These are phyloP conservation scores for Phaeotremella skinneri DNA, from an alignment of 768 basidiomycete genomes.

Conservation along the genomic window DNA sequence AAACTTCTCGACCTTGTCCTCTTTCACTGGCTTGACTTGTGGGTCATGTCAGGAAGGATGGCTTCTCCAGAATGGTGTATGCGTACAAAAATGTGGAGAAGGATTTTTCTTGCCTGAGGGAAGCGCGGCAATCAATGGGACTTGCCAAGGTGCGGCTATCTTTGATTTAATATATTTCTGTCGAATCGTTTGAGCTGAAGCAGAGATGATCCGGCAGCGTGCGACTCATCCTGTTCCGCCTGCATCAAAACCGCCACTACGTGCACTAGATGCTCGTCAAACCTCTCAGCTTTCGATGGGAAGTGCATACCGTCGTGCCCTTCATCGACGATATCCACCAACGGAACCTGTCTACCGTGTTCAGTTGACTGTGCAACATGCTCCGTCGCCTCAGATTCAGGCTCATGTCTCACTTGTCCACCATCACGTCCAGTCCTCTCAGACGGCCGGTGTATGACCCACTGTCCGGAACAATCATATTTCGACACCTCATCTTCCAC, in stretches of 20 bases:
- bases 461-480: slow-evolving; percentile 35
- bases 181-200: not conserved
- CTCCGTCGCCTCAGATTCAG: slow-evolving; percentile 17
- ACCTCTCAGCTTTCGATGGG: slow-evolving; percentile 30
- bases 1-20: slow-evolving; percentile 31
- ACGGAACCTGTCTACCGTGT: slow-evolving; percentile 41
- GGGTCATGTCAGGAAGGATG: slow-evolving; percentile 46
- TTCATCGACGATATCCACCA: slow-evolving; percentile 22
- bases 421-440: slow-evolving; percentile 27
- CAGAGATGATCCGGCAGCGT: slow-evolving; percentile 19
- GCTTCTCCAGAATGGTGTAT: slow-evolving; percentile 37
- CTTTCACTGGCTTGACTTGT: slow-evolving; percentile 23
- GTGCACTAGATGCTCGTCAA: slow-evolving; percentile 37
- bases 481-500: slow-evolving; percentile 27
- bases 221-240: slow-evolving; percentile 37
- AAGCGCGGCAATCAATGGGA: slow-evolving; percentile 35
- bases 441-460: slow-evolving; percentile 34
- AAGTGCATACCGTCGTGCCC: slow-evolving; percentile 37
- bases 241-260: slow-evolving; percentile 37
- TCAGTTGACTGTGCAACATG: slow-evolving; percentile 42
- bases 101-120: slow-evolving; percentile 38
- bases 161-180: not conserved
- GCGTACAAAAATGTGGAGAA: slow-evolving; percentile 34
- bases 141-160: slow-evolving; percentile 43
- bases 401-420: slow-evolving; percentile 36